These are phyloP conservation scores for Clausena lansium DNA, from an alignment of 345 rosid species.

Conservation along the genomic window DNA sequence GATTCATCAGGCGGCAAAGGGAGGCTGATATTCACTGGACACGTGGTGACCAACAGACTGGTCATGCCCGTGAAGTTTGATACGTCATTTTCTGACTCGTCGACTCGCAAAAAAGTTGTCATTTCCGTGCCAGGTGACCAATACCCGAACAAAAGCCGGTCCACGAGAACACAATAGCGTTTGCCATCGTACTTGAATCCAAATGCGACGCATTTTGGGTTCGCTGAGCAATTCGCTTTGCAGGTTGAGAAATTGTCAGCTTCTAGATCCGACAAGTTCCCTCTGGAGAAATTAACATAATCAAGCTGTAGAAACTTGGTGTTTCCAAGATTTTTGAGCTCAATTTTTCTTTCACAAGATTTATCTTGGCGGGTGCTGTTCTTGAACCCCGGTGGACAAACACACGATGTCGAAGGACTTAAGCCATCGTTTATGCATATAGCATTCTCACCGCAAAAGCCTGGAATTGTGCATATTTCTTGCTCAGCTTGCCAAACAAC, in stretches of 20 bases:
- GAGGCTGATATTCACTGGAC: slow-evolving; percentile 53
- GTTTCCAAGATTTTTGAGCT: not conserved
- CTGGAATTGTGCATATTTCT: slow-evolving; percentile 47
- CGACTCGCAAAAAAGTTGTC: slow-evolving; percentile 49
- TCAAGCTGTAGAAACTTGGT: slow-evolving; percentile 58
- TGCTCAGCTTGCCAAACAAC: slow-evolving; percentile 52
- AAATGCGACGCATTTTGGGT: slow-evolving; percentile 43
- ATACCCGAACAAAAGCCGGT: slow-evolving; percentile 36
- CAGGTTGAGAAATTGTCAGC: slow-evolving; percentile 37
- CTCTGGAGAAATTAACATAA: slow-evolving; percentile 55
- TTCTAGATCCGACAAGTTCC: slow-evolving; percentile 20
- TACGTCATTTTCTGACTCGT: slow-evolving; percentile 29
- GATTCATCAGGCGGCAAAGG: slow-evolving; percentile 61
- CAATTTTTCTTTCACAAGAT: slow-evolving; percentile 38
- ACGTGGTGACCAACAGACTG: slow-evolving; percentile 45
- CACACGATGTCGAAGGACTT: slow-evolving; percentile 26
- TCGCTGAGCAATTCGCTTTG: slow-evolving; percentile 30
- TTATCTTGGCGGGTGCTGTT: not conserved
- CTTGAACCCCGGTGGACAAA: slow-evolving; percentile 57
- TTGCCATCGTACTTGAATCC: slow-evolving; percentile 53
- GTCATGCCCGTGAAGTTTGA: slow-evolving; percentile 56
- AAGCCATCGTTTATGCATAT: slow-evolving; percentile 47
- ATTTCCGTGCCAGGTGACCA: slow-evolving; percentile 60
- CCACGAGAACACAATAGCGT: slow-evolving; percentile 51
- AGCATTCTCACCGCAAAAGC: slow-evolving; percentile 50